phyloP scores from a whole-genome alignment of 495 filamentous ascomycete species.

The Tuber melanosporum region DNA sequence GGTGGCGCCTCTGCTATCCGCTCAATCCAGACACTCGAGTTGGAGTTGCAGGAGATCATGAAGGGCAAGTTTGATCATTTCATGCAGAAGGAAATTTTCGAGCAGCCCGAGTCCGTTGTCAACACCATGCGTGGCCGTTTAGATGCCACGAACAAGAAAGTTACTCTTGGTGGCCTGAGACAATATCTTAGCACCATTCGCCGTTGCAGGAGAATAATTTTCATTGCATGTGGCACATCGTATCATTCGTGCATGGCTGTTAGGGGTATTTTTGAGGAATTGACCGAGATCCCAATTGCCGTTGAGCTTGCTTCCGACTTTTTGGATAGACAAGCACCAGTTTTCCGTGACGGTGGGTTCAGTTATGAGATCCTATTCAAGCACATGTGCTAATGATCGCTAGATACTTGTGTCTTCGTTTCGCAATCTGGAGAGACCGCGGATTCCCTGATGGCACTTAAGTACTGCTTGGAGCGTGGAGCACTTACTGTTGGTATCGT shows the following conservation, averaged over 20 bases:
- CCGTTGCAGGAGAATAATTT: constrained; percentile 91
- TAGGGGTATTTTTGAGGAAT: constrained; percentile 92
- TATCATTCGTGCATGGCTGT: constrained; percentile 99
- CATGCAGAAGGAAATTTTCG: constrained; percentile 99
- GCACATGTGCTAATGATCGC: neutral
- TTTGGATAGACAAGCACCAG: constrained; percentile 92
- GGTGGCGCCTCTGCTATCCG: constrained; percentile 95
- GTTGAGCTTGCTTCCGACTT: constrained; percentile 98
- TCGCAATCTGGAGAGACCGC: constrained; percentile 98
- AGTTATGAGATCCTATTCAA: neutral
- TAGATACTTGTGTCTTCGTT: constrained; percentile 94
- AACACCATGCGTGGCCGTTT: constrained; percentile 99
- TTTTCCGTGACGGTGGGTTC: constrained; percentile 70
- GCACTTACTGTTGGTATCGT: constrained; percentile 96
- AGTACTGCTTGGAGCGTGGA: constrained; percentile 94
- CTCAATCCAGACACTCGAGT: constrained; percentile 93
- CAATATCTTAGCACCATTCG: constrained; percentile 95
- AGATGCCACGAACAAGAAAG: constrained; percentile 82
- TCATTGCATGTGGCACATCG: constrained; percentile 95
- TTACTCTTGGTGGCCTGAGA: constrained; percentile 89
- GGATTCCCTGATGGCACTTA: constrained; percentile 93
- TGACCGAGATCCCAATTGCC: constrained; percentile 94
- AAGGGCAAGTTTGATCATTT: constrained; percentile 99
- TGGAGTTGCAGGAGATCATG: constrained; percentile 99
- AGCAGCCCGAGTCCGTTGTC: constrained; percentile 97